These are phyloP conservation scores for Arabidopsis hybrid DNA, from an alignment of 441 rosid species.

Conservation along the genomic window DNA sequence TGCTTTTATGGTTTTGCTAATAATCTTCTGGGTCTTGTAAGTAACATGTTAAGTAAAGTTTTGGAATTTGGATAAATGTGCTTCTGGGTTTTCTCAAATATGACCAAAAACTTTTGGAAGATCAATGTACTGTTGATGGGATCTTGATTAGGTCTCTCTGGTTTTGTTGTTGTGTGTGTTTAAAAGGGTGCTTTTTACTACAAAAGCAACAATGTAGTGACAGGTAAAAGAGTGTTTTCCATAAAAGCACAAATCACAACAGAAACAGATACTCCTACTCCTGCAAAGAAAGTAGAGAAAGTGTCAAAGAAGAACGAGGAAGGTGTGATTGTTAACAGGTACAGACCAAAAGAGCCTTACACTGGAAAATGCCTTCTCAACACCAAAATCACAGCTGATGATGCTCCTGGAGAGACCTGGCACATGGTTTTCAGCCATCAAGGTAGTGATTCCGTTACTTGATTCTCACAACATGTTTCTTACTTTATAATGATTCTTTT, in stretches of 20 bases:
- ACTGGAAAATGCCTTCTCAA: constrained; percentile 79
- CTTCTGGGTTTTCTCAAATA: background rate
- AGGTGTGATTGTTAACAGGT: constrained; percentile 78
- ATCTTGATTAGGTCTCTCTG: constrained; percentile 29
- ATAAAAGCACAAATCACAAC: constrained; percentile 78
- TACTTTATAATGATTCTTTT: constrained; percentile 14
- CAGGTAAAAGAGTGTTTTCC: constrained; percentile 58
- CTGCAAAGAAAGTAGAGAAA: constrained; percentile 69
- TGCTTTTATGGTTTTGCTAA: background rate
- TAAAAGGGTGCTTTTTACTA: constrained; percentile 37
- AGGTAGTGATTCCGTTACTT: constrained; percentile 48
- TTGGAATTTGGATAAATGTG: constrained; percentile 4
- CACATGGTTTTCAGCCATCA: constrained; percentile 90
- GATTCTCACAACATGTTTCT: background rate
- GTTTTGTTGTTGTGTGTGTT: constrained; percentile 22
- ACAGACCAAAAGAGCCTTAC: constrained; percentile 85
- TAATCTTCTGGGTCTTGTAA: background rate
- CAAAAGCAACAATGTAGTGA: constrained; percentile 58
- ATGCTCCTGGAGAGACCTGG: constrained; percentile 97
- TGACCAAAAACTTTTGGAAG: constrained; percentile 6
- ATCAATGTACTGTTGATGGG: constrained; percentile 20
- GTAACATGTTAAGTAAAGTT: background rate
- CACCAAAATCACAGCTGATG: constrained; percentile 94
- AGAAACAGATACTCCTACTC: constrained; percentile 56
- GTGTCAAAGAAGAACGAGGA: constrained; percentile 83